A percentile compares a stretch with the other conserved stretches of the same genome.
These are phyloP conservation scores for Podospora comata DNA, from an alignment of 495 filamentous ascomycete genomes.

Conservation along the genomic window DNA sequence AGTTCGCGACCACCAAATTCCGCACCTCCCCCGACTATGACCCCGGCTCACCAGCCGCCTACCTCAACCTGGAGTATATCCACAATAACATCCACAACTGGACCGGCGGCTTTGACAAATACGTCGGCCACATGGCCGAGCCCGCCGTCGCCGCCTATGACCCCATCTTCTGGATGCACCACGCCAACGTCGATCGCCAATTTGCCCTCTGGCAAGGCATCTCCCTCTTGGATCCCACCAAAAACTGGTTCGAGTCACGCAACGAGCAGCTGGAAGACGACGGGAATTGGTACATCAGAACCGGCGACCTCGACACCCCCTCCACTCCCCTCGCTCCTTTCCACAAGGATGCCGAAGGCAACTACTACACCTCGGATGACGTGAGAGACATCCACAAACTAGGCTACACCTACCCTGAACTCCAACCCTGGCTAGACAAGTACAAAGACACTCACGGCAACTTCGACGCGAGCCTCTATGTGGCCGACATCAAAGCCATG, in stretches of 20 bases:
- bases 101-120: background rate
- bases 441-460: constrained; percentile 3
- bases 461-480: background rate
- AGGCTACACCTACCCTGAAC: background rate
- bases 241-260: background rate
- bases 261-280: constrained; percentile 1
- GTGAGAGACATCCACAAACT: background rate
- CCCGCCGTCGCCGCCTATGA: background rate
- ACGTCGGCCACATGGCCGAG: constrained; percentile 2
- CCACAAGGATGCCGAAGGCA: background rate
- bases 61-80: constrained; percentile 5
- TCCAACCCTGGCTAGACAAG: constrained; percentile 4
- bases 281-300: background rate
- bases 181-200: background rate
- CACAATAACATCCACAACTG: constrained; percentile 9
- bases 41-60: background rate
- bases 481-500: background rate
- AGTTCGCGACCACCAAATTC: constrained; percentile 5
- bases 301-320: background rate
- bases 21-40: constrained; percentile 1
- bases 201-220: constrained; percentile 5
- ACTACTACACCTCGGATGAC: background rate
- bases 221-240: background rate
- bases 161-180: constrained; percentile 5
- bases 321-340: constrained; percentile 3